Evolutionary conservation across 768 basidiomycete genomes (phyloP), one percentile per base, ranked within the genome.

Genomic region (Gymnopilus dilepis): DNA sequence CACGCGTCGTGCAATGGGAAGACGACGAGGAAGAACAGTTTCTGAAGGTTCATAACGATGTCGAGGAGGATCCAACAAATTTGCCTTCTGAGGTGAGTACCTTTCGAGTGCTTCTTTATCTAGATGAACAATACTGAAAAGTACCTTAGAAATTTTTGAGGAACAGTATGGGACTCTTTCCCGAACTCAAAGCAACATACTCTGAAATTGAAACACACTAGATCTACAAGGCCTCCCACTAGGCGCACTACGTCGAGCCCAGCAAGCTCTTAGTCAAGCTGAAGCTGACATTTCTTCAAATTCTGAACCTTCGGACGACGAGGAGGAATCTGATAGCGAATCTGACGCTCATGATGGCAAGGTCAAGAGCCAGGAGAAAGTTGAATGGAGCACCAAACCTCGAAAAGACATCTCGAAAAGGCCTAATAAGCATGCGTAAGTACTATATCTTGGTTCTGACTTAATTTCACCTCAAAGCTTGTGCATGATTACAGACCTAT

Each of bases 361-460:
- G 66, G 68, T 60, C 13, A 76, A 72, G 65, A 72, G 59, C 47
- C 80, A 73, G 62, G 77, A 71, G 67, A 79, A 77, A 58, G 75
- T 74, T 34, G 81, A 80, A 67, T 77, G 78, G 78, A 76, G 72
- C 65, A 66, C 75, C 54, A 78, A 77, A 62, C 72, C 74, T 45
- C 80, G 80, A 58, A 80, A 74, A 37, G 78, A 82, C 59, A 78
- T 86, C 3, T 70, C 80, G 12, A 90, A 90, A 74, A 82, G 95
- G 42, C 72, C 82, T 5, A 85, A 84, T 70, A 97, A 98, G 70
- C 90, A 97, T 76, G 94, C 96, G 95, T 96, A 75, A 63, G 94
- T 82, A 30, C 34, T 62, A 13, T 45, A 28, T 40, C 22, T 30
- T 58, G 41, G 1, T 15, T 30, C 4, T 30, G 17, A 7, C 5